Base-by-base conservation (phyloP, 176 grass and related monocot genomes). In the Luzula sylvatica region DNA sequence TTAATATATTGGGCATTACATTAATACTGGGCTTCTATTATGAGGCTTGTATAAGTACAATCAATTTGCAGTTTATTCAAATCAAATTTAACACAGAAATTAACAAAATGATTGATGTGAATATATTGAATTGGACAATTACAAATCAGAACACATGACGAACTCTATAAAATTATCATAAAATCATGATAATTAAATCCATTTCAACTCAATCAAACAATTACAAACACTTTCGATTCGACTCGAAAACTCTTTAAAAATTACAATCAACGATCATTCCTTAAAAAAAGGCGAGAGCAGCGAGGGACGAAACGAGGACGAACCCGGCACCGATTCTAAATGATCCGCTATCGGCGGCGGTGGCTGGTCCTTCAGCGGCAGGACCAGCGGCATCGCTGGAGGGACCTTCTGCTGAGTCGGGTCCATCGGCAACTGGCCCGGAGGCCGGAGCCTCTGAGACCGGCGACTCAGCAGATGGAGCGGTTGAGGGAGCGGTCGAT, bases 381-480 rank as follows among this genome's bases (percentile, higher is more conserved):
- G 30, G 38, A 25, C 50, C 67, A n/a, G 69, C 54, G 7, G 26
- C 56, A n/a, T n/a, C 15, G 5, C 8, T 11, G 66, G 46, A 1
- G 30, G 15, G 16, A 42, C 42, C 14, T 5, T 20, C n/a, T n/a
- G n/a, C n/a, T n/a, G n/a, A n/a, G n/a, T n/a, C n/a, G 27, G 55
- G 3, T 42, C 65, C 54, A 0, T 50, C 47, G 39, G 26, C 6
- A 21, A 58, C 70, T 25, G 66, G 47, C 20, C 55, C 73, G 2
- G 73, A 67, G 30, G 72, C 64, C 0, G 70, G 32, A 3, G 74
- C 78, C 2, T 63, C 65, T 2, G 14, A 16, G 11, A 66, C 50
- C 1, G 72, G 51, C 3, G 29, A 32, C 29, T 32, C 29, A 19
- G 72, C 70, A 1, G 20, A 15, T 5, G 45, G 45, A 5, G 67